Base-by-base conservation (phyloP, 2,329 filamentous ascomycete species). In the Paecilomyces sp. region DNA sequence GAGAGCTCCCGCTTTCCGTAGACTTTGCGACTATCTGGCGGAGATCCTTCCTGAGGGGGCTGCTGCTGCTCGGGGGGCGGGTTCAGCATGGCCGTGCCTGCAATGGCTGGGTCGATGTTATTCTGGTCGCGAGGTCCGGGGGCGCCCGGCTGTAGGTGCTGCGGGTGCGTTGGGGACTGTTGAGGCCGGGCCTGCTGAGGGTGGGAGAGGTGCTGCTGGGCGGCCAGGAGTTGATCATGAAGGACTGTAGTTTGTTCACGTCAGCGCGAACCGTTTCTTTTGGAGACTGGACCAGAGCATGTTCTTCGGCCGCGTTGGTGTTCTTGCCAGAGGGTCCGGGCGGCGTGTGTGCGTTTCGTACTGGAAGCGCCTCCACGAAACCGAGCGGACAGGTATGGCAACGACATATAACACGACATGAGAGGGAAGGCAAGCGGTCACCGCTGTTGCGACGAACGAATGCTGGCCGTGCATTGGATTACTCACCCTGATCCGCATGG, bases 1-100 rank as follows among this genome's bases (percentile, higher is more conserved):
- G 92, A 97, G 62, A 99, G 79, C 77, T 97, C 93, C 58, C 94
- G 85, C 76, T 96, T 96, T 58, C 80, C 81, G 61, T 79, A 79
- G 12, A 88, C 88, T 76, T 94, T 93, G 57, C 88, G 83, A 63
- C 87, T 84, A 63, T 71, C 69, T 15, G 63, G 67, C 3, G 67
- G 36, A 59, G 70, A 18, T 1, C 12, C 51, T n/a, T 54, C 41
- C 50, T 70, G 61, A 25, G 68, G 64, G 52, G 70, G 67, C 30
- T 69, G 64, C 36, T 73, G 68, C 5, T 72, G 70, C 55, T 74
- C 70, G 0, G 71, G 67, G 5, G 69, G 68, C 11, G 67, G 70
- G 28, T 75, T 79, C 71, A 84, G 80, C 68, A 83, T 74, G 12
- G 77, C 72, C 57, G 77, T 65, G 60, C 82, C 81, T 8, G 81